Conservation (phyloP, 805 yeast species). For the Jamesozyma hellenica region DNA sequence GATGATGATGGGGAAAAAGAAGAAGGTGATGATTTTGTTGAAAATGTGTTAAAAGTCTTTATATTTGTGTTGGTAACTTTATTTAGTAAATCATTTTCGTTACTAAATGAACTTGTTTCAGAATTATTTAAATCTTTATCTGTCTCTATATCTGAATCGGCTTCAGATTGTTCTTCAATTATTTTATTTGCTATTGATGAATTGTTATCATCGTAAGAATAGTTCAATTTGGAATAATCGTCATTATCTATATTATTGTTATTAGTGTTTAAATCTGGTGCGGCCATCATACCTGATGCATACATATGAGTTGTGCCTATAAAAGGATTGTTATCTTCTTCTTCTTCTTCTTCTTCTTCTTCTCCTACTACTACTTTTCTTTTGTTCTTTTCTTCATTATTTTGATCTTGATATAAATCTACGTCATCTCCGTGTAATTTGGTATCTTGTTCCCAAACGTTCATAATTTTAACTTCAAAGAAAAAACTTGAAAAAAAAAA, state of each 20-base stretch:
- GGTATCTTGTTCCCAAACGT: neutral
- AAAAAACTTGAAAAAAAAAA: neutral
- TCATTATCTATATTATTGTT: conserved; percentile 1
- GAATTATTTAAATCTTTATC: neutral
- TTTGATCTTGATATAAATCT: too few relatives aligned
- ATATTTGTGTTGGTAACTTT: neutral
- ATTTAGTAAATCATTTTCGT: neutral
- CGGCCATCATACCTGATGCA: conserved; percentile 31
- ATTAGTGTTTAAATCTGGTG: conserved; percentile 6
- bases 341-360: conserved; percentile 16
- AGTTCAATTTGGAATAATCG: conserved; percentile 1
- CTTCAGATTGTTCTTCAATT: neutral
- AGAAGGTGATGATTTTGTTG: neutral
- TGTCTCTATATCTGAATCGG: neutral
- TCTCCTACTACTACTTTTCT: neutral
- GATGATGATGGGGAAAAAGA: neutral
- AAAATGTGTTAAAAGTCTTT: neutral
- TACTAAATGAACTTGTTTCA: neutral
- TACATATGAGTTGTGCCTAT: conserved; percentile 30
- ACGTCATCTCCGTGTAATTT: too few relatives aligned
- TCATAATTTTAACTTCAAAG: neutral
- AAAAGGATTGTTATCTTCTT: conserved; percentile 33
- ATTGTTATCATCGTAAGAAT: neutral
- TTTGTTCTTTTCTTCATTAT: too few relatives aligned
- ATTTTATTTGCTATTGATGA: neutral